These are phyloP conservation scores for Diaporthe destruens DNA, from an alignment of 2,329 filamentous ascomycete genomes.

Conservation along the genomic window DNA sequence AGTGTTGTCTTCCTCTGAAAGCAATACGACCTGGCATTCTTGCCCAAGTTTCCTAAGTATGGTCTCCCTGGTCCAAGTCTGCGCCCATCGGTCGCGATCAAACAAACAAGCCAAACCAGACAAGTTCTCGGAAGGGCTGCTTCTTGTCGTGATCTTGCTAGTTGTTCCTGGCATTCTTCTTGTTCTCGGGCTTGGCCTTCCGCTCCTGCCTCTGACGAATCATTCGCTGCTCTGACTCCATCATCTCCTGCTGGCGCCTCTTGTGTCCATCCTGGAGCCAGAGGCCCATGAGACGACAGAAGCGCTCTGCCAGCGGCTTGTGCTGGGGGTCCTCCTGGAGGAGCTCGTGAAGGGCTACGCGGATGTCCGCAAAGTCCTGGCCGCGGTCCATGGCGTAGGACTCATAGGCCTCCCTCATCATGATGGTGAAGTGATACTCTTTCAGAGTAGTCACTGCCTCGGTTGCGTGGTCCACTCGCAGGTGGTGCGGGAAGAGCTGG, in stretches of 20 bases:
- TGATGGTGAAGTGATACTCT: background rate
- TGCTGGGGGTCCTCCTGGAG: background rate
- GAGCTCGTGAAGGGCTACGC: background rate
- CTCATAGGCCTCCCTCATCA: background rate
- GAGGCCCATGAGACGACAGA: background rate
- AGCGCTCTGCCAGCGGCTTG: background rate
- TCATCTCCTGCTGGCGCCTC: background rate
- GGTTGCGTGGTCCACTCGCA: too few relatives aligned
- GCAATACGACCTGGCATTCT: background rate
- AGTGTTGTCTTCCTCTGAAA: background rate
- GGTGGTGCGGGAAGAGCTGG: background rate
- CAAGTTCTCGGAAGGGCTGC: background rate
- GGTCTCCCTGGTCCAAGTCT: too few relatives aligned
- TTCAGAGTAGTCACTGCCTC: background rate
- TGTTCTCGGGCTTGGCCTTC: background rate
- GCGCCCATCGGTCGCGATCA: background rate
- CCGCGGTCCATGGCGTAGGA: background rate
- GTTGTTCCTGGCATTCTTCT: background rate
- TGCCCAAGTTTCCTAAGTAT: background rate
- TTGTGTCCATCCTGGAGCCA: background rate
- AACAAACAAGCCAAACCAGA: background rate
- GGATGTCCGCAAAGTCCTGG: conserved; percentile 3
- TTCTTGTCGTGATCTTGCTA: background rate
- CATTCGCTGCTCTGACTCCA: background rate
- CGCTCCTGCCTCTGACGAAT: background rate